These are phyloP conservation scores for Halteria grandinella DNA, from an alignment of 73 alveolate genomes.

Conservation along the genomic window DNA sequence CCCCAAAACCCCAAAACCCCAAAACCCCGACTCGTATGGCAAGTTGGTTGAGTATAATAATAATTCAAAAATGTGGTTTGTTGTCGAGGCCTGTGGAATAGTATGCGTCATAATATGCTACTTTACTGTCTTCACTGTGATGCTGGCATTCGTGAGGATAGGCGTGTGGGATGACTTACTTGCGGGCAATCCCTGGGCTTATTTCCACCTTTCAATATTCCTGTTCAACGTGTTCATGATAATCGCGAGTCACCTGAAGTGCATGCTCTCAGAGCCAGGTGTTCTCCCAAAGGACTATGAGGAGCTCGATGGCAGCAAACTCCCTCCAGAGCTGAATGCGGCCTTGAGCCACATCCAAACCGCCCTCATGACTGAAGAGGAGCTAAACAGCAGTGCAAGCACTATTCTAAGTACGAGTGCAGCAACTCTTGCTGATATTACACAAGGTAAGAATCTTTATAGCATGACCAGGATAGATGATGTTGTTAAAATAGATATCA, in stretches of 20 bases:
- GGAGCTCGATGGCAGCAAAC: constrained; percentile 30
- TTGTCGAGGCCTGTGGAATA: constrained; percentile 63
- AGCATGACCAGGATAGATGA: no score
- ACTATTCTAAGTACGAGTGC: background rate
- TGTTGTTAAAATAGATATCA: no score
- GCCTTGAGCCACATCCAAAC: constrained; percentile 20
- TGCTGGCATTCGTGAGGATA: constrained; percentile 35
- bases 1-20: background rate
- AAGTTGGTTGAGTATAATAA: background rate
- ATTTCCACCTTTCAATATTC: constrained; percentile 50
- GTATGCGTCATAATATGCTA: constrained; percentile 53
- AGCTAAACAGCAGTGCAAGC: background rate
- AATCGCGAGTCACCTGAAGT: constrained; percentile 53
- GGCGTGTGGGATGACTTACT: constrained; percentile 52
- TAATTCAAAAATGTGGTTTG: constrained; percentile 57
- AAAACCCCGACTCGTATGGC: background rate
- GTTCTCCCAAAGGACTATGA: constrained; percentile 47
- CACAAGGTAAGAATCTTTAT: no score
- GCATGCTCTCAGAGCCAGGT: constrained; percentile 73
- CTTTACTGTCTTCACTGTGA: constrained; percentile 44
- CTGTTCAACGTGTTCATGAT: constrained; percentile 55
- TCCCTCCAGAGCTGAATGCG: constrained; percentile 24
- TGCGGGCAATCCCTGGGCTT: constrained; percentile 28
- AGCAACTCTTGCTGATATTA: no score
- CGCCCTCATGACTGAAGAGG: constrained; percentile 2